Conservation (phyloP, 2,329 filamentous ascomycete genomes). For the Scedosporium minutisporum region DNA sequence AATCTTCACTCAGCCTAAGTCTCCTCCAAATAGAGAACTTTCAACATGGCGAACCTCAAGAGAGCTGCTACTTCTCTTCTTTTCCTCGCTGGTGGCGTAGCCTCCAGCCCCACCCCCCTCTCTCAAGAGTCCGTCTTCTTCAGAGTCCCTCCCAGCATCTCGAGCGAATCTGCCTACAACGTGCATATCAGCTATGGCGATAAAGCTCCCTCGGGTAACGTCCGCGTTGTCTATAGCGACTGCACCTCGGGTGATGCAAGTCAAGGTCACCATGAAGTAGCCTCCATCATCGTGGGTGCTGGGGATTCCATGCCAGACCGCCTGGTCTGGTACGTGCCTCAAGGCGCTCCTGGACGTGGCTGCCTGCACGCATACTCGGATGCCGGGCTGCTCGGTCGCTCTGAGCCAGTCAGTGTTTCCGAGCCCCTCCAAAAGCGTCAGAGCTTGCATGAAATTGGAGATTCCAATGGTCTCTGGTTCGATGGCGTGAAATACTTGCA, state of each 20-base stretch:
- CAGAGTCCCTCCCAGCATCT: conserved; percentile 1
- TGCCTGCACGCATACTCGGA: conserved; percentile 31
- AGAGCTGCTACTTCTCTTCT: conserved; percentile 1
- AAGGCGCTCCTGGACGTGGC: conserved; percentile 19
- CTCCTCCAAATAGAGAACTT: neutral
- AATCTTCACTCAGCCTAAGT: neutral
- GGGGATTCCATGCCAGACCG: conserved; percentile 11
- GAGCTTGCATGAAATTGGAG: conserved; percentile 10
- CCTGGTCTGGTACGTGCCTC: conserved; percentile 14
- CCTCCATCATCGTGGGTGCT: conserved; percentile 11
- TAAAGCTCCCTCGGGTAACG: conserved; percentile 8
- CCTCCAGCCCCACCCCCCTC: neutral
- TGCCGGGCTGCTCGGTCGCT: conserved; percentile 19
- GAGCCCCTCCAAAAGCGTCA: conserved; percentile 9
- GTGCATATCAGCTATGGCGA: conserved; percentile 13
- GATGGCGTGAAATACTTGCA: conserved; percentile 52
- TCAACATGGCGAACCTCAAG: conserved; percentile 3
- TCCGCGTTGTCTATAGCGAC: conserved; percentile 13
- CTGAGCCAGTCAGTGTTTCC: conserved; percentile 24
- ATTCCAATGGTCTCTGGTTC: conserved; percentile 46
- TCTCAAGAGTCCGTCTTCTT: conserved; percentile 4
- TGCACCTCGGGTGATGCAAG: conserved; percentile 11
- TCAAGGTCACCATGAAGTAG: conserved; percentile 11
- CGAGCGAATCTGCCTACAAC: conserved; percentile 9
- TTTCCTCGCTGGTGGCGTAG: neutral